These are phyloP conservation scores for Yamadazyma aaseri DNA, from an alignment of 1,139 yeast species.

Conservation along the genomic window DNA sequence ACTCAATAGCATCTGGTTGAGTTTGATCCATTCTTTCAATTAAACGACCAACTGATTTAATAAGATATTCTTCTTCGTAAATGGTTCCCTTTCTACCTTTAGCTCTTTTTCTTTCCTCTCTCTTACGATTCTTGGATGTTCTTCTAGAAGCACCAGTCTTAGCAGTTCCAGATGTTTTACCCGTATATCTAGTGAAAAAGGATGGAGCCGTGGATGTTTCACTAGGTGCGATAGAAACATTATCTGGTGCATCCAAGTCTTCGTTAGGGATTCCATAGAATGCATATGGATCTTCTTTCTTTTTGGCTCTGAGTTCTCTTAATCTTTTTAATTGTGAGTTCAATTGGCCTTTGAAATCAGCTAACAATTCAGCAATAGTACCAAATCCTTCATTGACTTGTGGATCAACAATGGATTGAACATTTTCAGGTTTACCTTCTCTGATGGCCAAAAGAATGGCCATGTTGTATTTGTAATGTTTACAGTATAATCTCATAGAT, in stretches of 20 bases:
- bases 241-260: slow-evolving; percentile 80
- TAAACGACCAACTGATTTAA: slow-evolving; percentile 83
- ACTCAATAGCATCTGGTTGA: slow-evolving; percentile 66
- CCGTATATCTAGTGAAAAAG: slow-evolving; percentile 92
- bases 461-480: slow-evolving; percentile 69
- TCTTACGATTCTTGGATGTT: slow-evolving; percentile 85
- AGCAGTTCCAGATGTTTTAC: slow-evolving; percentile 93
- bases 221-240: slow-evolving; percentile 92
- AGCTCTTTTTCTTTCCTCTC: slow-evolving; percentile 95
- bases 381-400: slow-evolving; percentile 88
- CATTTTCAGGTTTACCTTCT: slow-evolving; percentile 41
- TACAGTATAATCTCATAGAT: slow-evolving; percentile 69
- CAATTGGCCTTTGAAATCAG: slow-evolving; percentile 88
- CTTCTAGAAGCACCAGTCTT: slow-evolving; percentile 93
- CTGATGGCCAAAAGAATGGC: slow-evolving; percentile 67
- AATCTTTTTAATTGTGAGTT: slow-evolving; percentile 80
- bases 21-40: slow-evolving; percentile 79
- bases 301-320: slow-evolving; percentile 81
- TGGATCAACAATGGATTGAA: slow-evolving; percentile 64
- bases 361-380: slow-evolving; percentile 77
- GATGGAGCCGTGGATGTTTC: slow-evolving; percentile 93
- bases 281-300: slow-evolving; percentile 78
- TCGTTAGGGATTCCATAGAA: slow-evolving; percentile 64
- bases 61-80: slow-evolving; percentile 93
- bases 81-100: slow-evolving; percentile 97